phyloP scores from a whole-genome alignment of 1,284 basidiomycete genomes.

The Retiboletus flavoniger region DNA sequence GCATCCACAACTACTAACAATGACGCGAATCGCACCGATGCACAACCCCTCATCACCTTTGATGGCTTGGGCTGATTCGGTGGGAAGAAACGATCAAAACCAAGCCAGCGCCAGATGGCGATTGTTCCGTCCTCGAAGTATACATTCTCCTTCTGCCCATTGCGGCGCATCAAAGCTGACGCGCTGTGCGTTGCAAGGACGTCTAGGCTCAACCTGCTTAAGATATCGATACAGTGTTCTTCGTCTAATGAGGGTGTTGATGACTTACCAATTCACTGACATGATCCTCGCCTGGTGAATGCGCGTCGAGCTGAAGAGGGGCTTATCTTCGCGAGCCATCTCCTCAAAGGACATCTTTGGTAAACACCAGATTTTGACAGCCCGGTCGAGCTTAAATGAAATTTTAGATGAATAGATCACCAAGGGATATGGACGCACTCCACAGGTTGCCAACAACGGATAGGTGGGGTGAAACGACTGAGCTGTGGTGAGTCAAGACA shows the following conservation, averaged over 20 bases:
- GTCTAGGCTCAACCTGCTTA: slow-evolving; percentile 57
- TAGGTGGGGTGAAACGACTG: slow-evolving; percentile 64
- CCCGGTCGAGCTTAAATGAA: slow-evolving; percentile 57
- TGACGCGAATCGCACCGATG: slow-evolving; percentile 48
- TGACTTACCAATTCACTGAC: slow-evolving; percentile 57
- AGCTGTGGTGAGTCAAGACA: slow-evolving; percentile 8
- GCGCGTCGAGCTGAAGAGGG: slow-evolving; percentile 62
- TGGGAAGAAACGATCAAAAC: slow-evolving; percentile 64
- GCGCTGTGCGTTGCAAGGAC: slow-evolving; percentile 60
- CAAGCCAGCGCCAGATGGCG: slow-evolving; percentile 66
- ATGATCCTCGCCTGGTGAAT: slow-evolving; percentile 66
- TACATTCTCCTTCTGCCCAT: slow-evolving; percentile 32
- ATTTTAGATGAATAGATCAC: slow-evolving; percentile 6
- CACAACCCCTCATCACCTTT: slow-evolving; percentile 52
- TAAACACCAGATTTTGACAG: slow-evolving; percentile 69
- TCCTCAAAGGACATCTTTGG: slow-evolving; percentile 34
- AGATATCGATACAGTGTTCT: not conserved
- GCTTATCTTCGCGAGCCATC: slow-evolving; percentile 66
- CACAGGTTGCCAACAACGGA: slow-evolving; percentile 71
- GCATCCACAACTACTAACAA: slow-evolving; percentile 1
- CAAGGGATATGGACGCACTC: slow-evolving; percentile 44
- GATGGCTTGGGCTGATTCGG: slow-evolving; percentile 38
- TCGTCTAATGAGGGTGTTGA: not conserved
- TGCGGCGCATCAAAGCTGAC: slow-evolving; percentile 51
- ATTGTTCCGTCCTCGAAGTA: slow-evolving; percentile 51